These are phyloP conservation scores for Alnus rubra DNA, from an alignment of 306 rosid genomes.

Conservation along the genomic window DNA sequence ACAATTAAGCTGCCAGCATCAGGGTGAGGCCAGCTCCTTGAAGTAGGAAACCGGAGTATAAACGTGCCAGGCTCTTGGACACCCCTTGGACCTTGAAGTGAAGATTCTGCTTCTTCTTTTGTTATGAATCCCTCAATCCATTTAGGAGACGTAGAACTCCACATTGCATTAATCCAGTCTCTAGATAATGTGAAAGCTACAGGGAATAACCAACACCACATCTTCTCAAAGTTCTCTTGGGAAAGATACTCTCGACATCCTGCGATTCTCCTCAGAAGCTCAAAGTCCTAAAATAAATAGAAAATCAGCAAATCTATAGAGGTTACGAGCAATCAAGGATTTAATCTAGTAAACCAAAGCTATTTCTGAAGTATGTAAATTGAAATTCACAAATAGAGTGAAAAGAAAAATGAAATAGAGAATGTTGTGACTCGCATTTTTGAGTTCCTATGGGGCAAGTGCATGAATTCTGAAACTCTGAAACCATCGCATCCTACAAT, in stretches of 20 bases:
- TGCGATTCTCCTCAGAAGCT: constrained; percentile 73
- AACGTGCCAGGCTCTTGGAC: constrained; percentile 91
- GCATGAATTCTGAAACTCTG: not conserved
- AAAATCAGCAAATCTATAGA: constrained; percentile 13
- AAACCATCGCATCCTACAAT: not conserved
- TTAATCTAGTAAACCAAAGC: not conserved
- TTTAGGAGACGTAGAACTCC: constrained; percentile 82
- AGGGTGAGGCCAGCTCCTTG: constrained; percentile 99
- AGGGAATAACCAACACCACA: constrained; percentile 99
- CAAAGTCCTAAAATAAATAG: constrained; percentile 63
- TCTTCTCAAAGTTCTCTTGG: constrained; percentile 80
- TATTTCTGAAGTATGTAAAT: not conserved
- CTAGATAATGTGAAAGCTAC: constrained; percentile 73
- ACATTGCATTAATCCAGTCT: constrained; percentile 66
- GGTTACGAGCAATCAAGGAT: not conserved
- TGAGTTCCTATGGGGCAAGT: not conserved
- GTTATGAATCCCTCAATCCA: constrained; percentile 98
- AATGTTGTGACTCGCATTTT: constrained; percentile 3
- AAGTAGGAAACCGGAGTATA: constrained; percentile 88
- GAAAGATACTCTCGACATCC: constrained; percentile 72
- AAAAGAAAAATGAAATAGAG: constrained; percentile 3
- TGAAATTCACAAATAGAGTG: not conserved
- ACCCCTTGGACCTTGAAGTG: constrained; percentile 83
- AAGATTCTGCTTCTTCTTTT: constrained; percentile 87
- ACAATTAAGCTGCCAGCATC: constrained; percentile 90